A percentile compares a stretch with the other conserved stretches of the same genome.
phyloP scores from a whole-genome alignment of 2,329 filamentous ascomycete genomes.

The Geosmithia flava region DNA sequence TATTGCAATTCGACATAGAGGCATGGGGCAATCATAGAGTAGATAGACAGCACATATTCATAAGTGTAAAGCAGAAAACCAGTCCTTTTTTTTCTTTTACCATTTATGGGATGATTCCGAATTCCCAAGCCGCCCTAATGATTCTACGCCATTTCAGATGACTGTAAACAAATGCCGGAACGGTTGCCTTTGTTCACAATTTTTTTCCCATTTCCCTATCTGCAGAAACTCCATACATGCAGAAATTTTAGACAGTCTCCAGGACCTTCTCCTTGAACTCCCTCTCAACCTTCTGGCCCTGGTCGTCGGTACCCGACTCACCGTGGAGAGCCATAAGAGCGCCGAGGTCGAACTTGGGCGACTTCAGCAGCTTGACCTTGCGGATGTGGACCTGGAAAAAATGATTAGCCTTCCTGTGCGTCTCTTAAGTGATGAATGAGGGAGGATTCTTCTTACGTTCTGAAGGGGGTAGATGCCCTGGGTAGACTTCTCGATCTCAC shows the following conservation, averaged over 20 bases:
- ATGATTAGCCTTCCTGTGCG: constrained; percentile 6
- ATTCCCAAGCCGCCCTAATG: constrained; percentile 24
- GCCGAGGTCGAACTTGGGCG: constrained; percentile 98
- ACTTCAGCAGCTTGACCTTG: constrained; percentile 99
- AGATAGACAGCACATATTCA: background rate
- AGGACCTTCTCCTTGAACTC: constrained; percentile 99
- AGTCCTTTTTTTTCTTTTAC: constrained; percentile 18
- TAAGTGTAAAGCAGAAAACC: constrained; percentile 8
- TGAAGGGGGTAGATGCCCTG: constrained; percentile 99
- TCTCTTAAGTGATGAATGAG: background rate
- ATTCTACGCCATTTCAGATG: constrained; percentile 31
- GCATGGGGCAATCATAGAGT: background rate
- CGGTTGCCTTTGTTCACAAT: constrained; percentile 18
- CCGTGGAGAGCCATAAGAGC: constrained; percentile 93
- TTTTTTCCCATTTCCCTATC: constrained; percentile 10
- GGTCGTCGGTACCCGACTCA: constrained; percentile 91
- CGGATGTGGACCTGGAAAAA: constrained; percentile 85
- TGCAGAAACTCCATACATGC: constrained; percentile 4
- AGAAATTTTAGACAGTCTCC: constrained; percentile 66
- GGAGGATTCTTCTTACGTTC: constrained; percentile 58
- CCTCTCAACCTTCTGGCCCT: constrained; percentile 95
- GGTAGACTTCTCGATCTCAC: constrained; percentile 98
- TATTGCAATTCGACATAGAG: background rate
- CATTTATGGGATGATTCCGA: constrained; percentile 23
- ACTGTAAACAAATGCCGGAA: constrained; percentile 25